Evolutionary conservation across 2,329 filamentous ascomycete genomes (phyloP).

Genomic region (Penicillium psychrosexuale): DNA sequence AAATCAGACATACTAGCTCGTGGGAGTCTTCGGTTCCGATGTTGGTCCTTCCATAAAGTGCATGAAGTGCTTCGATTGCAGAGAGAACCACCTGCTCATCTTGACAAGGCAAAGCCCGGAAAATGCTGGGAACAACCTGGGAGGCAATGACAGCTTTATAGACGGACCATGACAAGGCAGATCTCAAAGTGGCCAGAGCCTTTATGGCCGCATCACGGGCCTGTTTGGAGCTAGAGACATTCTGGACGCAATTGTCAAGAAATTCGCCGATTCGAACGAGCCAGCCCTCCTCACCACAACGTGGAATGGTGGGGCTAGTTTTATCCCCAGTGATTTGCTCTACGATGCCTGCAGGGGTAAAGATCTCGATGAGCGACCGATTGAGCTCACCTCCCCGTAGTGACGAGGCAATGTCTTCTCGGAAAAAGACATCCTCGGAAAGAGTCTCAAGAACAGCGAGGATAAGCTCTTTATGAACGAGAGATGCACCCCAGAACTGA

Average conservation of each 20-base stretch:
- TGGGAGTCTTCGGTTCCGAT: slow-evolving; percentile 76
- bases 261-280: slow-evolving; percentile 71
- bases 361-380: slow-evolving; percentile 88
- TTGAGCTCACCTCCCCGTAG: slow-evolving; percentile 80
- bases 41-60: slow-evolving; percentile 71
- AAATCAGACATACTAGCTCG: slow-evolving; percentile 75
- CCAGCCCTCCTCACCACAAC: slow-evolving; percentile 83
- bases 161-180: slow-evolving; percentile 82
- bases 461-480: slow-evolving; percentile 78
- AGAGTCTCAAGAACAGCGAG: slow-evolving; percentile 84
- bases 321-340: slow-evolving; percentile 72
- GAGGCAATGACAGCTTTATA: slow-evolving; percentile 74
- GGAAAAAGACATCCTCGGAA: slow-evolving; percentile 89
- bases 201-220: slow-evolving; percentile 71
- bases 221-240: slow-evolving; percentile 63
- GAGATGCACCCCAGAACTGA: slow-evolving; percentile 66
- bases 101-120: slow-evolving; percentile 65
- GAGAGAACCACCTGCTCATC: slow-evolving; percentile 73
- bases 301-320: slow-evolving; percentile 65
- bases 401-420: slow-evolving; percentile 81
- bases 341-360: slow-evolving; percentile 75
- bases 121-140: slow-evolving; percentile 67
- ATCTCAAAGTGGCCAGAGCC: slow-evolving; percentile 71
- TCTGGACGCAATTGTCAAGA: slow-evolving; percentile 68
- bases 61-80: slow-evolving; percentile 77